phyloP scores from a whole-genome alignment of 805 yeast genomes.

The Starmerella sp. region DNA sequence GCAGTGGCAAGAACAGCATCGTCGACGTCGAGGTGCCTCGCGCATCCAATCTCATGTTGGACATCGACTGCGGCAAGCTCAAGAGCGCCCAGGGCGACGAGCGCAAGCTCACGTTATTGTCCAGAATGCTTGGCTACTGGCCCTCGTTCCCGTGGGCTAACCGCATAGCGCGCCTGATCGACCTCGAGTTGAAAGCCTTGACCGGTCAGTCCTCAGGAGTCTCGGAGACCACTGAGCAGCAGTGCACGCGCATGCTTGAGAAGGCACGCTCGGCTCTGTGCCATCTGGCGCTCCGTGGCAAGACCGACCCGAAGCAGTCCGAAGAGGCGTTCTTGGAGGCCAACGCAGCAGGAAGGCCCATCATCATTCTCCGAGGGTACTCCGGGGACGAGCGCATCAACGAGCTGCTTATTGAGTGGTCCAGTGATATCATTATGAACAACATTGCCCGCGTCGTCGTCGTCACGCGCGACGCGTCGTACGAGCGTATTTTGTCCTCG shows the following conservation, averaged over 20 bases:
- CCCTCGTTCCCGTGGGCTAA: slow-evolving; percentile 93
- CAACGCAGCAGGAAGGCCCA: slow-evolving; percentile 20
- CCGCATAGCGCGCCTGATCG: slow-evolving; percentile 63
- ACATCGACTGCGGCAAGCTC: slow-evolving; percentile 68
- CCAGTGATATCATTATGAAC: slow-evolving; percentile 59
- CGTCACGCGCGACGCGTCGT: slow-evolving; percentile 71
- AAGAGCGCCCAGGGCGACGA: slow-evolving; percentile 52
- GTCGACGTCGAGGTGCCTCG: slow-evolving; percentile 56
- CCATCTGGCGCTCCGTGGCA: slow-evolving; percentile 38
- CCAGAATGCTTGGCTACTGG: slow-evolving; percentile 74
- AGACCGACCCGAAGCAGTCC: slow-evolving; percentile 21
- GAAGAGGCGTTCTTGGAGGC: slow-evolving; percentile 15
- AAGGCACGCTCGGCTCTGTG: slow-evolving; percentile 47
- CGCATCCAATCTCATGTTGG: slow-evolving; percentile 50
- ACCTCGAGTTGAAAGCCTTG: slow-evolving; percentile 75
- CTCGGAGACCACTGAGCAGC: slow-evolving; percentile 26
- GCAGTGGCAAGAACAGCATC: slow-evolving; percentile 66
- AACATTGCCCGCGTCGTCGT: slow-evolving; percentile 84
- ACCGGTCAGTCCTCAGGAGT: slow-evolving; percentile 55
- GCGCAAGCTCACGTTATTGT: slow-evolving; percentile 52
- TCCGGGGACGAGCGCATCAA: slow-evolving; percentile 36
- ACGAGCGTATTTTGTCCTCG: slow-evolving; percentile 52
- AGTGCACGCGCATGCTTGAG: slow-evolving; percentile 25
- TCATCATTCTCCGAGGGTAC: slow-evolving; percentile 17
- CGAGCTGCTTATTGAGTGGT: slow-evolving; percentile 78